phyloP scores from a whole-genome alignment of 1,284 basidiomycete genomes.

The Apiotrichum siamense region DNA sequence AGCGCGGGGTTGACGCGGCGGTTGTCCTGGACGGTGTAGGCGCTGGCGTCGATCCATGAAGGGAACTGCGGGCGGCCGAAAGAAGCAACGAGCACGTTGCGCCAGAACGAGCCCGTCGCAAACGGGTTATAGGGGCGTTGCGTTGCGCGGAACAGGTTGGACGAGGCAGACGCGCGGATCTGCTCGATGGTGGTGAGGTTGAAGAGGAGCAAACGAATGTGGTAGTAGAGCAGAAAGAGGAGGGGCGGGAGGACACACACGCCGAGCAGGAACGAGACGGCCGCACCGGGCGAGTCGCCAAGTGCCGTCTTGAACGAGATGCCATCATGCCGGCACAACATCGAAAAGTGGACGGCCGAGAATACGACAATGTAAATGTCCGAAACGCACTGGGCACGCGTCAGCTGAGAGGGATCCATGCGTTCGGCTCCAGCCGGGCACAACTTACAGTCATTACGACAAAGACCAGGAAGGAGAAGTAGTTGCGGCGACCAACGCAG shows the following conservation, averaged over 20 bases:
- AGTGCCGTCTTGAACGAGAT: conserved; percentile 59
- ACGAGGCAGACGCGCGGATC: conserved; percentile 43
- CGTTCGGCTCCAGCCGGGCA: too few species aligned
- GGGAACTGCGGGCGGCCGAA: conserved; percentile 44
- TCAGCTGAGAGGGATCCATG: too few species aligned
- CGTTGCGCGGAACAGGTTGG: conserved; percentile 26
- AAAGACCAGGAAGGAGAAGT: conserved; percentile 78
- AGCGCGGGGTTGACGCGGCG: conserved; percentile 42
- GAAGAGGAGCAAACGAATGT: conserved; percentile 69
- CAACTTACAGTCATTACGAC: conserved; percentile 60
- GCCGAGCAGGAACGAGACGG: conserved; percentile 65
- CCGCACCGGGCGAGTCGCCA: conserved; percentile 61
- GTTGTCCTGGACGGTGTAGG: conserved; percentile 27
- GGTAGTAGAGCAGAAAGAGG: conserved; percentile 68
- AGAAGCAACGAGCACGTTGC: conserved; percentile 39
- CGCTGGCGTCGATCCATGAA: conserved; percentile 43
- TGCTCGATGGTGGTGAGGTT: conserved; percentile 89
- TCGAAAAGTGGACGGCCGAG: conserved; percentile 69
- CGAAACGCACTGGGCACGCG: conserved; percentile 53
- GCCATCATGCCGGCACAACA: conserved; percentile 56
- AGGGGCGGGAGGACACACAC: conserved; percentile 73
- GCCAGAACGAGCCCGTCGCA: conserved; percentile 23
- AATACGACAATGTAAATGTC: conserved; percentile 71
- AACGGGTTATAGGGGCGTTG: conserved; percentile 44
- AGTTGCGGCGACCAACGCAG: conserved; percentile 85